phyloP scores from a whole-genome alignment of 306 rosid species.

The Aeschynomene evenia region DNA sequence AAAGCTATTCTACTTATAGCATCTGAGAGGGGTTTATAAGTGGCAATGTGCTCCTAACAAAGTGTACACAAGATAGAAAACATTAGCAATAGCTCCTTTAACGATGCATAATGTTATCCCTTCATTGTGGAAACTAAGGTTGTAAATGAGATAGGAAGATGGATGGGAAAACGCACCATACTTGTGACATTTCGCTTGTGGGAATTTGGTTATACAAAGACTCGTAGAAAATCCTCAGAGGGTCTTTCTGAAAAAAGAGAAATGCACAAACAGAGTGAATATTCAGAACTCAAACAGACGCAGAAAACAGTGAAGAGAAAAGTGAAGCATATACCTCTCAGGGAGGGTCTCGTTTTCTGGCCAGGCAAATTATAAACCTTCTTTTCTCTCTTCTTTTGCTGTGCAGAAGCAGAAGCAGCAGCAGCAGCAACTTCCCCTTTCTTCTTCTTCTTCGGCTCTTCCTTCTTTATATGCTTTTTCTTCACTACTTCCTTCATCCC shows the following conservation, averaged over 20 bases:
- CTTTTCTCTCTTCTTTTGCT: slow-evolving; percentile 48
- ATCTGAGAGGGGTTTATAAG: not conserved
- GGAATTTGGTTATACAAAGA: slow-evolving; percentile 59
- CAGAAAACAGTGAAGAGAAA: not conserved
- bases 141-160: not conserved
- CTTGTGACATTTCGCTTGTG: slow-evolving; percentile 75
- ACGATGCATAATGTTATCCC: not conserved
- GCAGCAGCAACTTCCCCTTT: slow-evolving; percentile 17
- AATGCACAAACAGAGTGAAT: not conserved
- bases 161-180: slow-evolving; percentile 60
- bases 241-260: slow-evolving; percentile 67
- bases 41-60: not conserved
- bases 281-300: not conserved
- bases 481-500: slow-evolving; percentile 42
- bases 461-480: slow-evolving; percentile 46
- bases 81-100: not conserved
- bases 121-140: not conserved
- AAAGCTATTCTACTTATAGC: not conserved
- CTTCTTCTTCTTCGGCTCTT: slow-evolving; percentile 16
- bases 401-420: slow-evolving; percentile 5
- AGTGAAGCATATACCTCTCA: slow-evolving; percentile 47
- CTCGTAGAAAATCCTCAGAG: slow-evolving; percentile 76
- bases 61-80: not conserved
- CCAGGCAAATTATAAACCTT: slow-evolving; percentile 87
- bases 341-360: slow-evolving; percentile 88